Evolutionary conservation across 2,329 filamentous ascomycete genomes (phyloP).

Genomic region (Exophiala xenobiotica): DNA sequence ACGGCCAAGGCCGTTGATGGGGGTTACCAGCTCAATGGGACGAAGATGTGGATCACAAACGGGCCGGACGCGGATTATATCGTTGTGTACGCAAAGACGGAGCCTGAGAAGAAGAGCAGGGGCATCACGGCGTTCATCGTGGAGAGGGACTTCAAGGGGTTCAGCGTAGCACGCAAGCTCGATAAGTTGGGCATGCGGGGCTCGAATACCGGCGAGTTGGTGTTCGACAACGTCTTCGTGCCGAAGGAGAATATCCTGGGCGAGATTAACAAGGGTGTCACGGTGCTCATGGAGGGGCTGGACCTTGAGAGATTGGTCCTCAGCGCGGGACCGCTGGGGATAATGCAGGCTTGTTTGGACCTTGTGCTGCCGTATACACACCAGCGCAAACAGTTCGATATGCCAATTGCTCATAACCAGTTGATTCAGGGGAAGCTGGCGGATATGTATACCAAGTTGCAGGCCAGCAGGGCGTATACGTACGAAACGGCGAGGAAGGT

Average conservation of each 20-base stretch:
- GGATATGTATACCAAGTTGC: slow-evolving; percentile 95
- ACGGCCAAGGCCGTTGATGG: slow-evolving; percentile 77
- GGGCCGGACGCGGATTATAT: slow-evolving; percentile 89
- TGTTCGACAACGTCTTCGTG: slow-evolving; percentile 89
- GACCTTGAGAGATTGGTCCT: slow-evolving; percentile 92
- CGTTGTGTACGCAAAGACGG: slow-evolving; percentile 95
- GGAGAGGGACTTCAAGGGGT: slow-evolving; percentile 67
- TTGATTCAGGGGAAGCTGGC: slow-evolving; percentile 89
- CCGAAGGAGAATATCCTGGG: slow-evolving; percentile 80
- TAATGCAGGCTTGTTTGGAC: slow-evolving; percentile 92
- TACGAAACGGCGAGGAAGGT: slow-evolving; percentile 77
- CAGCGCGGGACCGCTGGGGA: slow-evolving; percentile 82
- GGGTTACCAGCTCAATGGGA: slow-evolving; percentile 81
- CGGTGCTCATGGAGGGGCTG: slow-evolving; percentile 92
- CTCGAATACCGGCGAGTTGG: slow-evolving; percentile 90
- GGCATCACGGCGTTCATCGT: slow-evolving; percentile 96
- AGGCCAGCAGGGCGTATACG: slow-evolving; percentile 81
- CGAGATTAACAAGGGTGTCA: slow-evolving; percentile 74
- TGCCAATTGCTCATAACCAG: slow-evolving; percentile 87
- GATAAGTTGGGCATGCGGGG: slow-evolving; percentile 99
- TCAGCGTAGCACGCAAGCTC: slow-evolving; percentile 83
- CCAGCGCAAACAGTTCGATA: slow-evolving; percentile 81
- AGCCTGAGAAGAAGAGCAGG: slow-evolving; percentile 74
- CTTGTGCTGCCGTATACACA: slow-evolving; percentile 85
- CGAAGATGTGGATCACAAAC: slow-evolving; percentile 99